A percentile compares a stretch with the other conserved stretches of the same genome.
Conservation (phyloP, 2,329 filamentous ascomycete species). For the Sporothrix schenckii region DNA sequence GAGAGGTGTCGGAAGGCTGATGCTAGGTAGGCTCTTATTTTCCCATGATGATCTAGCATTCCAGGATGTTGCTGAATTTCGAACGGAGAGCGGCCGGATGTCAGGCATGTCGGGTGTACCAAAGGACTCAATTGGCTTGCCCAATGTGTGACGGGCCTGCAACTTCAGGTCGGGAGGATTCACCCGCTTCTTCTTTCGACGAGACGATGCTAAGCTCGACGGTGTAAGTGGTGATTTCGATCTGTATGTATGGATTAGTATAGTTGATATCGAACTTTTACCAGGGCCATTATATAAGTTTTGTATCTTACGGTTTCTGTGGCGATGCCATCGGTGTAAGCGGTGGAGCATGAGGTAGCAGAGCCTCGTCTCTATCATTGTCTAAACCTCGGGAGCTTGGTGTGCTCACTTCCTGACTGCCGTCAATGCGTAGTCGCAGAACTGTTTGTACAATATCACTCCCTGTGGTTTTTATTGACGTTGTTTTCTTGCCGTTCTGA, state of each 20-base stretch:
- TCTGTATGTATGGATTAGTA: background rate
- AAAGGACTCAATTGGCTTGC: background rate
- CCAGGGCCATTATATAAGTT: no score
- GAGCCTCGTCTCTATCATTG: background rate
- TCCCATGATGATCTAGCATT: slow-evolving; percentile 25
- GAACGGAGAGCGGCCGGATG: slow-evolving; percentile 8
- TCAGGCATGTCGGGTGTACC: background rate
- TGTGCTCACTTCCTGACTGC: background rate
- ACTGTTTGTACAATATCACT: slow-evolving; percentile 27
- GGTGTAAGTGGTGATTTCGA: slow-evolving; percentile 22
- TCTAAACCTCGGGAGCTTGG: background rate
- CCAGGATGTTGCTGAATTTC: slow-evolving; percentile 23
- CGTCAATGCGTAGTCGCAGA: background rate
- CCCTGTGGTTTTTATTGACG: background rate
- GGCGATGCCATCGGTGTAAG: slow-evolving; percentile 23
- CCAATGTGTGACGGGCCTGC: slow-evolving; percentile 13
- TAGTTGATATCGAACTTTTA: background rate
- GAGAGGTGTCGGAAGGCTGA: slow-evolving; percentile 21
- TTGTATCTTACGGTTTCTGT: background rate
- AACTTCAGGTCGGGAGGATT: background rate
- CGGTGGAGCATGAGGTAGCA: slow-evolving; percentile 2
- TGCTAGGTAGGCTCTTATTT: slow-evolving; percentile 8
- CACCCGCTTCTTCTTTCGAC: background rate
- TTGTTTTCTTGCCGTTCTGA: slow-evolving; percentile 5
- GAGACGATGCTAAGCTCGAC: background rate